Conservation (phyloP, 768 basidiomycete genomes). For the Podaxis sp. region DNA sequence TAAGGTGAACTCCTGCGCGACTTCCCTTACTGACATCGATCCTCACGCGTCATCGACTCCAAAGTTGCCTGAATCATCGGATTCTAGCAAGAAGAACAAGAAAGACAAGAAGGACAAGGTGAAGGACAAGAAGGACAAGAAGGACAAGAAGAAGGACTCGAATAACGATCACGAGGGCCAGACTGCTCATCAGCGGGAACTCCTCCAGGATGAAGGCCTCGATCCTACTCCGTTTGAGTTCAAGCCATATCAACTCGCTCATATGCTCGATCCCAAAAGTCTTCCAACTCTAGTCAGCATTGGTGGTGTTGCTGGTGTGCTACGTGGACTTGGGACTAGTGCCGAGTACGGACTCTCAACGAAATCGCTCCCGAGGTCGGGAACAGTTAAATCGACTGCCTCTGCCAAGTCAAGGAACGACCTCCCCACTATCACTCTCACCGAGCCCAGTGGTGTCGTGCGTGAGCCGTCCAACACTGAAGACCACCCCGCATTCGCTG, state of each 20-base stretch:
- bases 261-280: conserved; percentile 88
- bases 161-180: conserved; percentile 25
- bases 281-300: conserved; percentile 60
- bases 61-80: conserved; percentile 15
- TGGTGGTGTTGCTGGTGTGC: conserved; percentile 67
- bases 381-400: conserved; percentile 12
- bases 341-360: conserved; percentile 43
- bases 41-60: conserved; percentile 12
- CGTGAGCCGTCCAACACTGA: conserved; percentile 19
- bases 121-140: conserved; percentile 21
- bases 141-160: conserved; percentile 22
- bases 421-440: conserved; percentile 36
- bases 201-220: conserved; percentile 35
- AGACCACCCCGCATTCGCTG: conserved; percentile 27
- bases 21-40: conserved; percentile 33
- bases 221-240: conserved; percentile 74
- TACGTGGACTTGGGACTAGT: conserved; percentile 75
- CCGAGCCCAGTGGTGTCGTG: conserved; percentile 34
- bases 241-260: conserved; percentile 74
- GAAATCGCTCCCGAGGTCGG: conserved; percentile 11
- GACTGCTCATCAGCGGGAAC: conserved; percentile 33
- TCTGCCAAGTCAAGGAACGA: conserved; percentile 18
- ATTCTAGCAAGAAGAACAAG: conserved; percentile 22
- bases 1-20: conserved; percentile 38
- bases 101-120: conserved; percentile 20